Conservation (phyloP, 1,139 yeast species). For the Saccharomyces hybrid region DNA sequence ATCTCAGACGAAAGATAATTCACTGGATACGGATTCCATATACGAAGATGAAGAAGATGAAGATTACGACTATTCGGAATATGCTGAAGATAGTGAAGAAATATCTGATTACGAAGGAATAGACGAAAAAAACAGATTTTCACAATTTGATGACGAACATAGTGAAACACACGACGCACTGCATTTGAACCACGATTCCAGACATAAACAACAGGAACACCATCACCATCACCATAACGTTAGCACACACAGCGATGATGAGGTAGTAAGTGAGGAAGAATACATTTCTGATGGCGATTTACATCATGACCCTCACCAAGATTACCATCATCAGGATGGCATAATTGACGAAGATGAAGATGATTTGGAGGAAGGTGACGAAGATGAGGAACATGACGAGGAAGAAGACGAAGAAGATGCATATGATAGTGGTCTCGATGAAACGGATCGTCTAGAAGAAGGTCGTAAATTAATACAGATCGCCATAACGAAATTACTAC, state of each 20-base stretch:
- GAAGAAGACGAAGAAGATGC: constrained; percentile 32
- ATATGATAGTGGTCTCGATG: constrained; percentile 35
- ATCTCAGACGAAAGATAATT: constrained; percentile 3
- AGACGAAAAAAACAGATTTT: constrained; percentile 9
- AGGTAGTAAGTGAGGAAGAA: neutral
- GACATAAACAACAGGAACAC: constrained; percentile 5
- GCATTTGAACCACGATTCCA: constrained; percentile 2
- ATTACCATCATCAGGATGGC: neutral
- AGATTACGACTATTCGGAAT: constrained; percentile 17
- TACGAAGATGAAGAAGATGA: constrained; percentile 19
- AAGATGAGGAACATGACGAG: neutral
- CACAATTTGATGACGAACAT: constrained; percentile 18
- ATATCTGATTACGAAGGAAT: constrained; percentile 17
- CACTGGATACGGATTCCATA: constrained; percentile 9
- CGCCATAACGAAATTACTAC: constrained; percentile 66
- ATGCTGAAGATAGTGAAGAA: constrained; percentile 15
- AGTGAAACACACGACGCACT: constrained; percentile 18
- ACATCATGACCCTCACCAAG: neutral
- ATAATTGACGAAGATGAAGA: constrained; percentile 11
- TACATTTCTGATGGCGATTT: constrained; percentile 1
- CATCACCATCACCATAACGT: constrained; percentile 4
- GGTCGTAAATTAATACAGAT: constrained; percentile 69
- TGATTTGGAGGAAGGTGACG: constrained; percentile 14
- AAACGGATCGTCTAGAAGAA: constrained; percentile 64
- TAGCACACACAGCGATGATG: neutral